A percentile compares a stretch with the other conserved stretches of the same genome.
phyloP scores from a whole-genome alignment of 2,329 filamentous ascomycete genomes.

The Aspergillus puulaauensis region DNA sequence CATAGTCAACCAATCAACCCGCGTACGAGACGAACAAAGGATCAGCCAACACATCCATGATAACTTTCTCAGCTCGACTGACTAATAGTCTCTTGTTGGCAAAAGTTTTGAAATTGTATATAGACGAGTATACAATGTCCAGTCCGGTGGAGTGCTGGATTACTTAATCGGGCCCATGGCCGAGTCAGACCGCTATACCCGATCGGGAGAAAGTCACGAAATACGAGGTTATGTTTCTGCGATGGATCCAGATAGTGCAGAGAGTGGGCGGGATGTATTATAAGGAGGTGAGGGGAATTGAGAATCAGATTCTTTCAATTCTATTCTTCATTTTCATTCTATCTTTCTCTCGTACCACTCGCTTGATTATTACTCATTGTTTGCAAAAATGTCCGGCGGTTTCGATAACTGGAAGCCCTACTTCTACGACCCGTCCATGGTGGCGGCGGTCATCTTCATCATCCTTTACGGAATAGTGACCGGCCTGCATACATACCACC shows the following conservation, averaged over 20 bases:
- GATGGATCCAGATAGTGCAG: background rate
- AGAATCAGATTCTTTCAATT: background rate
- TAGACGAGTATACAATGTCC: too few relatives aligned
- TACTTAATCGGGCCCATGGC: background rate
- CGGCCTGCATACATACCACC: conserved; percentile 12
- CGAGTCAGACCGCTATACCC: background rate
- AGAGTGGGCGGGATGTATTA: background rate
- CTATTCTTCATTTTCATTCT: background rate
- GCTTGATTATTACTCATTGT: background rate
- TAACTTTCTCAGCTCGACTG: too few relatives aligned
- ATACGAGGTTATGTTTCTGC: conserved; percentile 12
- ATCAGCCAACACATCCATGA: too few relatives aligned
- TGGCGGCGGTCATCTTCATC: conserved; percentile 19
- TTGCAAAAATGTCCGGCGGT: background rate
- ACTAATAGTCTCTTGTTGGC: too few relatives aligned
- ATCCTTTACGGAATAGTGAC: conserved; percentile 12
- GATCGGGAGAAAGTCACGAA: conserved; percentile 18
- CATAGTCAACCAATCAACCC: too few relatives aligned
- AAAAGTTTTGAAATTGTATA: too few relatives aligned
- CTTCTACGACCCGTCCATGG: conserved; percentile 13
- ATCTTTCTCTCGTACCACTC: background rate
- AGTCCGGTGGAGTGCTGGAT: background rate
- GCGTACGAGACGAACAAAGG: too few relatives aligned
- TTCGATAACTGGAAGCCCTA: conserved; percentile 10
- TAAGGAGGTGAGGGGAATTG: background rate